These are phyloP conservation scores for Penicillium concentricum DNA, from an alignment of 2,329 filamentous ascomycete species.

Conservation along the genomic window DNA sequence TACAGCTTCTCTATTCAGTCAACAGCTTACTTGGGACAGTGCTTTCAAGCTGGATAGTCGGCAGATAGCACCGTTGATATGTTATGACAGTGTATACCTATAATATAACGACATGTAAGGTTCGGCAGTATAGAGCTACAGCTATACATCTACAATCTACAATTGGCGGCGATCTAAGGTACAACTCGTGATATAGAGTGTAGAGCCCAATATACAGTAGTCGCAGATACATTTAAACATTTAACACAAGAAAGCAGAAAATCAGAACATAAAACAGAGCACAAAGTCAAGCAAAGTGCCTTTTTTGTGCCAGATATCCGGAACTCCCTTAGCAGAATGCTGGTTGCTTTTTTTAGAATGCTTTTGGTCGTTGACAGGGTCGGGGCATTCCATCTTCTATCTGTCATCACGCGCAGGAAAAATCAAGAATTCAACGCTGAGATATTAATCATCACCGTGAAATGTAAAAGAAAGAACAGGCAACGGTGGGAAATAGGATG, in stretches of 20 bases:
- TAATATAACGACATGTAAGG: background rate
- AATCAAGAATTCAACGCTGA: constrained; percentile 18
- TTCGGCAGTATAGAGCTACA: background rate
- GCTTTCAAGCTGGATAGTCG: background rate
- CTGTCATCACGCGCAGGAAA: constrained; percentile 31
- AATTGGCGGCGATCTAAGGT: background rate
- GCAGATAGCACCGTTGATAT: background rate
- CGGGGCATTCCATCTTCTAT: constrained; percentile 52
- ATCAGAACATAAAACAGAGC: constrained; percentile 31
- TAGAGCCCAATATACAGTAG: constrained; percentile 32
- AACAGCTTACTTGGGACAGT: background rate
- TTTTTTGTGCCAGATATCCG: constrained; percentile 76
- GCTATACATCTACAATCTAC: background rate
- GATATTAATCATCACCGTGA: constrained; percentile 19
- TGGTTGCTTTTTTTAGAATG: constrained; percentile 54
- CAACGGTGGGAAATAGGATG: constrained; percentile 20
- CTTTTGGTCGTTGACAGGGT: constrained; percentile 43
- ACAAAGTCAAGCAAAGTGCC: constrained; percentile 35
- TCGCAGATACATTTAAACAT: constrained; percentile 27
- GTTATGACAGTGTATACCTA: background rate
- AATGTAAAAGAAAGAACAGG: constrained; percentile 26
- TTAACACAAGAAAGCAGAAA: constrained; percentile 40
- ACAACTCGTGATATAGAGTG: constrained; percentile 23
- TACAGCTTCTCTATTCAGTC: too few relatives aligned
- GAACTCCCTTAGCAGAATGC: constrained; percentile 59